phyloP scores from a whole-genome alignment of 2,329 filamentous ascomycete genomes.

The Sporothrix dimorphospora region DNA sequence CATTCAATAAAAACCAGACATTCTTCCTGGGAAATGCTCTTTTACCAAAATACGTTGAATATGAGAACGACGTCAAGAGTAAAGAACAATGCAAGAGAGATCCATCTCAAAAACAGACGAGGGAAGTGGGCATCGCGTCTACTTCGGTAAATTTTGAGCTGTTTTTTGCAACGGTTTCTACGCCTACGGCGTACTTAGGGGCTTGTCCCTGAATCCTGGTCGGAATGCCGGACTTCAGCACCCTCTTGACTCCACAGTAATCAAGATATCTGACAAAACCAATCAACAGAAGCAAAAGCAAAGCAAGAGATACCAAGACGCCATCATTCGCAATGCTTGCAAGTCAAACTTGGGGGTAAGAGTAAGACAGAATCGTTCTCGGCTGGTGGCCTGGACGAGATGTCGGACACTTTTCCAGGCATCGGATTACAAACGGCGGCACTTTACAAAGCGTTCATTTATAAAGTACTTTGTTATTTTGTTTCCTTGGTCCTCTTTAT shows the following conservation, averaged over 20 bases:
- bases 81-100: no score
- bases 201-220: slow-evolving; percentile 1
- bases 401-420: background rate
- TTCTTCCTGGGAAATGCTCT: no score
- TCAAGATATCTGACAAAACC: background rate
- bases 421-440: no score
- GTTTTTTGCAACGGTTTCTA: background rate
- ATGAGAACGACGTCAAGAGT: background rate
- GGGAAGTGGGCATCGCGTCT: slow-evolving; percentile 2
- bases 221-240: background rate
- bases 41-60: no score
- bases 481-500: background rate
- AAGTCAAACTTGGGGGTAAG: background rate
- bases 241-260: background rate
- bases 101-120: background rate
- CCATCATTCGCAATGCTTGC: background rate
- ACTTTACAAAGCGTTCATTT: background rate
- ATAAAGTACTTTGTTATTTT: background rate
- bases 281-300: background rate
- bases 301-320: background rate
- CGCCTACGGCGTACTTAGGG: background rate
- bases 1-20: no score
- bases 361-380: background rate
- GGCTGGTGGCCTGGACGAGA: background rate
- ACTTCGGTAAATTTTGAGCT: background rate